These are phyloP conservation scores for Phytophthora ramorum DNA, from an alignment of 352 stramenopile species.

Conservation along the genomic window DNA sequence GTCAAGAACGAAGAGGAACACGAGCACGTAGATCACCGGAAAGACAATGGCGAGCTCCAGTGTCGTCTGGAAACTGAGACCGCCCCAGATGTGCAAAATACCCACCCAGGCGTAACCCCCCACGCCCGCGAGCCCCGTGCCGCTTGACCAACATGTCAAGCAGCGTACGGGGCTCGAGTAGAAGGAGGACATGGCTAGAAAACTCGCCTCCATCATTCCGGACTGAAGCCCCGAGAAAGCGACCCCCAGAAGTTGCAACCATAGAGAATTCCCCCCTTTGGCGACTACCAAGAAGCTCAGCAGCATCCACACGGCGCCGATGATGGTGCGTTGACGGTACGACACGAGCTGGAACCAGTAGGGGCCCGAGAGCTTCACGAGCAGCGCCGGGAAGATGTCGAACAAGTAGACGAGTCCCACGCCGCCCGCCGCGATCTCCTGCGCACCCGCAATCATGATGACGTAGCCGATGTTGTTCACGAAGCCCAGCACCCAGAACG, in stretches of 20 bases:
- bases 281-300: conserved; percentile 83
- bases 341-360: conserved; percentile 96
- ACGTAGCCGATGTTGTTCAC: conserved; percentile 95
- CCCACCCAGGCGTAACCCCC: conserved; percentile 92
- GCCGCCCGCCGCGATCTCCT: conserved; percentile 91
- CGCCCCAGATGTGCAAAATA: conserved; percentile 69
- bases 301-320: conserved; percentile 83
- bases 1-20: conserved; percentile 74
- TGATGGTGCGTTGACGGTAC: conserved; percentile 82
- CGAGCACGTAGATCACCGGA: conserved; percentile 65
- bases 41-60: conserved; percentile 69
- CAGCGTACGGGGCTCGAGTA: conserved; percentile 76
- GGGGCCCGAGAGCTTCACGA: conserved; percentile 90
- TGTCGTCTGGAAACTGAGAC: conserved; percentile 71
- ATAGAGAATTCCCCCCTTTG: conserved; percentile 57
- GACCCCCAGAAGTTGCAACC: conserved; percentile 89
- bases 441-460: conserved; percentile 95
- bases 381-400: conserved; percentile 90
- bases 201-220: conserved; percentile 91
- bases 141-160: conserved; percentile 93
- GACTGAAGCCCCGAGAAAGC: conserved; percentile 87
- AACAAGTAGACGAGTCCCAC: conserved; percentile 94
- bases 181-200: conserved; percentile 87
- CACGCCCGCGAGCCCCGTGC: conserved; percentile 93
- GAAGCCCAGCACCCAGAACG: conserved; percentile 94